Conservation (phyloP, 306 rosid genomes). For the Luffa acutangula region DNA sequence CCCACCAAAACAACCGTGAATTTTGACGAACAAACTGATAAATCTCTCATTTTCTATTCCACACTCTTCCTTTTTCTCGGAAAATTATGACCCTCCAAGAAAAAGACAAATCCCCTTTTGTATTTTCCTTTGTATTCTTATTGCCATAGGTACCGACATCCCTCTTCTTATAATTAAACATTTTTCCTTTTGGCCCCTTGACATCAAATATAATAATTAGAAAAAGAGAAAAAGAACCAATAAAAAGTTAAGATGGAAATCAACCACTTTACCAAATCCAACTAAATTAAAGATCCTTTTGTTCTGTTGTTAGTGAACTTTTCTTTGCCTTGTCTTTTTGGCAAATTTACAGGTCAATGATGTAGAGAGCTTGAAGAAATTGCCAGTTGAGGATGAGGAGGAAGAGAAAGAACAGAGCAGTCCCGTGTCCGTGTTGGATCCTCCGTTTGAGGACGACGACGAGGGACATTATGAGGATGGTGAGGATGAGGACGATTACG, state of each 20-base stretch:
- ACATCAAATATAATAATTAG: neutral
- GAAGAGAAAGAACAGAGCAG: constrained; percentile 92
- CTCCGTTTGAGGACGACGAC: constrained; percentile 70
- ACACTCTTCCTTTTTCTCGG: neutral
- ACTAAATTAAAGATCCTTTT: neutral
- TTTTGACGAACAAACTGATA: neutral
- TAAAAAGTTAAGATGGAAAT: neutral
- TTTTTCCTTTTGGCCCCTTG: neutral
- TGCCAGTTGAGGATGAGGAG: constrained; percentile 36
- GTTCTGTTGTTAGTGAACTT: neutral
- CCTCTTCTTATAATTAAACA: neutral
- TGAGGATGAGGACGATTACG: constrained; percentile 26
- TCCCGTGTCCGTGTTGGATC: constrained; percentile 89
- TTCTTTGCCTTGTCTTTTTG: neutral
- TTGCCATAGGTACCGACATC: neutral
- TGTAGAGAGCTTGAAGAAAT: constrained; percentile 26
- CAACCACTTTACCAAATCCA: neutral
- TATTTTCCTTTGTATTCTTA: constrained; percentile 4
- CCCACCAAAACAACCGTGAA: neutral
- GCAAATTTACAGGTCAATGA: constrained; percentile 28
- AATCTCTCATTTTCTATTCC: neutral
- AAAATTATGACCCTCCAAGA: neutral
- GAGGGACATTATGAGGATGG: constrained; percentile 35
- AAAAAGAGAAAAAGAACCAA: neutral
- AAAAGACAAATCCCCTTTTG: constrained; percentile 8